Conservation (phyloP, 1,284 basidiomycete genomes). For the Pterula multifida region DNA sequence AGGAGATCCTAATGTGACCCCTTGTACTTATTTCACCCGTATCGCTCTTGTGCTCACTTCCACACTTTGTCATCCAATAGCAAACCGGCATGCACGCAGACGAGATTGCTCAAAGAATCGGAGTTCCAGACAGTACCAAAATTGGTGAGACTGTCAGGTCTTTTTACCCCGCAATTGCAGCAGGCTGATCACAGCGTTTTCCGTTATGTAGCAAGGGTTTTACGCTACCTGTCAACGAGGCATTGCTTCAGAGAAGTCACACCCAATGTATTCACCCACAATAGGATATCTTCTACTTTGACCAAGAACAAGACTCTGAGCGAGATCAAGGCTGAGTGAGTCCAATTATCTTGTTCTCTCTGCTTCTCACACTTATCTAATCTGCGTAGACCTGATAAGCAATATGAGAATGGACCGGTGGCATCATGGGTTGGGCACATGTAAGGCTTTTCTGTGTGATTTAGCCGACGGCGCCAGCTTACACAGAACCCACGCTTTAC, state of each 20-base stretch:
- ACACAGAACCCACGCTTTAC: neutral
- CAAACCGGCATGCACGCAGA: conserved; percentile 3
- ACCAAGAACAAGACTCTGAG: neutral
- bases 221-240: neutral
- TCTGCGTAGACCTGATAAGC: neutral
- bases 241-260: neutral
- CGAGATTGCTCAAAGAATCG: neutral
- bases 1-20: neutral
- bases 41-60: too few species aligned
- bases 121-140: too few species aligned
- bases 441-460: too few species aligned
- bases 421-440: neutral
- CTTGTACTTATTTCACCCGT: too few species aligned
- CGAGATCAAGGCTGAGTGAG: conserved; percentile 1
- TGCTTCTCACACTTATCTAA: neutral
- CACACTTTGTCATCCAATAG: too few species aligned
- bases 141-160: too few species aligned
- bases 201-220: conserved; percentile 1
- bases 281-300: neutral
- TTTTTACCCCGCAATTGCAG: too few species aligned
- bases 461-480: too few species aligned
- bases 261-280: neutral
- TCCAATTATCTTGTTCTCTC: neutral
- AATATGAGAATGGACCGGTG: neutral
- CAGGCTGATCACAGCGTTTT: too few species aligned